Evolutionary conservation across 2,329 filamentous ascomycete species (phyloP).

Genomic region (Xylariales sp.): DNA sequence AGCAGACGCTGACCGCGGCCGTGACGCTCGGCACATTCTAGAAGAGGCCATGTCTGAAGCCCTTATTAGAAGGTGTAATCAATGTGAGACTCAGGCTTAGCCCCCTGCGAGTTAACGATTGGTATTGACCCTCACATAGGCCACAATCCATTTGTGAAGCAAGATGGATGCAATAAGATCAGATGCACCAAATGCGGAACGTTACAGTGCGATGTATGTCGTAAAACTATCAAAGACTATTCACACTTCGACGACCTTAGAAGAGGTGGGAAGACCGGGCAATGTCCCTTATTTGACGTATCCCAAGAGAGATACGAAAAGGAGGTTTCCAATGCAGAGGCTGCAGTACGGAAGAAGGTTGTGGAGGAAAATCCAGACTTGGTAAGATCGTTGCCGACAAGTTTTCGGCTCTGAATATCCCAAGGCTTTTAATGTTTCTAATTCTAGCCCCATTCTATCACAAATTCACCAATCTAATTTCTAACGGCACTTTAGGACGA

Average conservation of each 20-base stretch:
- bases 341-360: conserved; percentile 65
- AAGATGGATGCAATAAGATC: conserved; percentile 87
- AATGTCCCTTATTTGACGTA: conserved; percentile 77
- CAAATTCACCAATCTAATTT: conserved; percentile 4
- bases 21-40: conserved; percentile 72
- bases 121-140: conserved; percentile 53
- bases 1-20: conserved; percentile 67
- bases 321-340: conserved; percentile 73
- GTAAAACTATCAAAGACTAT: conserved; percentile 70
- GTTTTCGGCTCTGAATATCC: not conserved
- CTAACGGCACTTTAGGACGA: conserved; percentile 51
- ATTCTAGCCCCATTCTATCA: not conserved
- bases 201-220: conserved; percentile 77
- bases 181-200: conserved; percentile 71
- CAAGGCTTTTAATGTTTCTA: not conserved
- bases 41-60: conserved; percentile 89
- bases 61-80: conserved; percentile 80
- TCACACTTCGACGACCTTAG: conserved; percentile 72
- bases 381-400: conserved; percentile 43
- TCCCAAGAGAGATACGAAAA: conserved; percentile 68
- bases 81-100: conserved; percentile 55
- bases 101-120: not conserved
- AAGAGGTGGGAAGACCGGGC: conserved; percentile 61
- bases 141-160: conserved; percentile 82
- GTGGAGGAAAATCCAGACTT: conserved; percentile 70